A percentile compares a stretch with the other conserved stretches of the same genome.
Evolutionary conservation across 31 red algal genomes (phyloP).

Genomic region (Asparagopsis taxiformis): DNA sequence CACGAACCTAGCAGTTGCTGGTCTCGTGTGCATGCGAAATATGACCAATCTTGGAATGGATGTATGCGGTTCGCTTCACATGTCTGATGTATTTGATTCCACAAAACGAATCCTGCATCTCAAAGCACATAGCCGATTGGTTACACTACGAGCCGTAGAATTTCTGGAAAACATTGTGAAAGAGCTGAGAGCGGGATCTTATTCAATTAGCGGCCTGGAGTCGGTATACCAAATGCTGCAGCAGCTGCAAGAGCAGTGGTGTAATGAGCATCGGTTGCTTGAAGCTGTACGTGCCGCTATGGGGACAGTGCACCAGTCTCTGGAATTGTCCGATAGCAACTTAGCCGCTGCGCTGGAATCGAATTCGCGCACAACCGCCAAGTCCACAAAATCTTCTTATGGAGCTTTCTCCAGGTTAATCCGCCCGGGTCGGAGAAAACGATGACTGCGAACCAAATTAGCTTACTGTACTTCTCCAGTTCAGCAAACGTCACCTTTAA

Average conservation of each 20-base stretch:
- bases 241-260: constrained; percentile 16
- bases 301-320: neutral
- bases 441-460: too few species aligned
- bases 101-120: constrained; percentile 1
- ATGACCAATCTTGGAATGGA: constrained; percentile 38
- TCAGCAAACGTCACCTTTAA: too few species aligned
- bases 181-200: constrained; percentile 15
- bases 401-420: too few species aligned
- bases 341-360: too few species aligned
- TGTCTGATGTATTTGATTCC: constrained; percentile 36
- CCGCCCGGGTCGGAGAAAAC: too few species aligned
- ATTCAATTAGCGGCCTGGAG: constrained; percentile 2
- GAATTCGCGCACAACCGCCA: too few species aligned
- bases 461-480: too few species aligned
- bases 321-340: too few species aligned
- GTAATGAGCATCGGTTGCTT: constrained; percentile 4
- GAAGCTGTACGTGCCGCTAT: constrained; percentile 11
- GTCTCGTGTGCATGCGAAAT: constrained; percentile 23
- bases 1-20: neutral
- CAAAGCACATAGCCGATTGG: neutral
- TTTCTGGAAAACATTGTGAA: constrained; percentile 28
- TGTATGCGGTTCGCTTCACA: constrained; percentile 49
- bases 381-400: too few species aligned
- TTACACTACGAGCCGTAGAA: constrained; percentile 14
- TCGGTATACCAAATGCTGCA: neutral